A percentile compares a stretch with the other conserved stretches of the same genome.
These are phyloP conservation scores for Mangifera indica DNA, from an alignment of 345 rosid species.

Conservation along the genomic window DNA sequence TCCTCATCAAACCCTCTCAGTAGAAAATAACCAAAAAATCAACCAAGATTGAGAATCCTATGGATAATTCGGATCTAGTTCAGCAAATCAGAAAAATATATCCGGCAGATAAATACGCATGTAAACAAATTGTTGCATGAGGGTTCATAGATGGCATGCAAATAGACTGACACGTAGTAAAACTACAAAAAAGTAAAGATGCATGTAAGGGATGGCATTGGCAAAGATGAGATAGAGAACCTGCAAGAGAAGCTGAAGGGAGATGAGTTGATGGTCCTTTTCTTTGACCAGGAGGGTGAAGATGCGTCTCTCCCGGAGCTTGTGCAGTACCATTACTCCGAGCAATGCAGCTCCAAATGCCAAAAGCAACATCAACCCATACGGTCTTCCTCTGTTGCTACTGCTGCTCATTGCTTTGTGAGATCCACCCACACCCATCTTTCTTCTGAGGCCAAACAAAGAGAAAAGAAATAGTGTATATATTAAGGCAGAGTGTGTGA, in stretches of 20 bases:
- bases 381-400: conserved; percentile 38
- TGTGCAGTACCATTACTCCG: conserved; percentile 53
- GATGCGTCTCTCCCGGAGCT: conserved; percentile 54
- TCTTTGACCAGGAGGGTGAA: conserved; percentile 48
- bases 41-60: too few species aligned
- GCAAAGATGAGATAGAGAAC: conserved; percentile 27
- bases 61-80: too few species aligned
- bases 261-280: conserved; percentile 42
- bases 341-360: conserved; percentile 59
- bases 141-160: conserved; percentile 10
- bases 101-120: too few species aligned
- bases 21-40: too few species aligned
- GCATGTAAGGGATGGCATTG: not conserved
- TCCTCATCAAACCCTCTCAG: too few species aligned
- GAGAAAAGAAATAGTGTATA: not conserved
- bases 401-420: conserved; percentile 27
- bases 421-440: conserved; percentile 29
- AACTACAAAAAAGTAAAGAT: not conserved
- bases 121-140: conserved; percentile 8
- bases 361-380: conserved; percentile 47
- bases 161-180: conserved; percentile 25
- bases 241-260: conserved; percentile 59
- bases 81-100: not conserved
- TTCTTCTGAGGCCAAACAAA: not conserved
- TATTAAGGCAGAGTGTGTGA: not conserved